Evolutionary conservation across 331 rosid species (phyloP).

Genomic region (Quercus tomentella): DNA sequence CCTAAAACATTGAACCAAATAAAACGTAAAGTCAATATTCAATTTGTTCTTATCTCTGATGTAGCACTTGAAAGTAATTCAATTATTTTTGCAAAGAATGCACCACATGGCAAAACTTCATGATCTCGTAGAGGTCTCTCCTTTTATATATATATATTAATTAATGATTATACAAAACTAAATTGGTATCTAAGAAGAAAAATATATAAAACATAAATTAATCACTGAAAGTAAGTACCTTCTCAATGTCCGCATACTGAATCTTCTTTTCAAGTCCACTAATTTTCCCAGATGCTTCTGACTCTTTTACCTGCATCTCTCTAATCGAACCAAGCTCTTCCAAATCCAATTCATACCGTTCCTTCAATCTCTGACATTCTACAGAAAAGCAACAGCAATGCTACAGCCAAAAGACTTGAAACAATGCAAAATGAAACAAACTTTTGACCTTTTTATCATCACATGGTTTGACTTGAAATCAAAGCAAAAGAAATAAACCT

Average conservation of each 20-base stretch:
- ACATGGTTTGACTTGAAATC: background rate
- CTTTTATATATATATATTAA: too few species aligned
- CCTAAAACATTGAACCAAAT: too few species aligned
- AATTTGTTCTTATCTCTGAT: too few species aligned
- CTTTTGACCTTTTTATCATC: background rate
- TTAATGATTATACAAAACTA: too few species aligned
- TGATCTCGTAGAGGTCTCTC: too few species aligned
- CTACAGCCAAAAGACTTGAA: constrained; percentile 14
- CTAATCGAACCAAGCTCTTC: constrained; percentile 91
- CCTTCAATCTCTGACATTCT: constrained; percentile 77
- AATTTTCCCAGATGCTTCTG: constrained; percentile 85
- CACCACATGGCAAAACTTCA: too few species aligned
- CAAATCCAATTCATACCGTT: constrained; percentile 75
- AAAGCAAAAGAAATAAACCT: constrained; percentile 44
- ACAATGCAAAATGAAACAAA: background rate
- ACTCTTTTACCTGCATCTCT: constrained; percentile 96
- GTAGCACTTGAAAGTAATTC: too few species aligned
- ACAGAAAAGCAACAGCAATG: constrained; percentile 21
- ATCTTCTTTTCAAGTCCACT: constrained; percentile 94
- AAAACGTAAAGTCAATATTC: too few species aligned
- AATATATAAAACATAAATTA: background rate
- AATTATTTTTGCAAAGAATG: too few species aligned
- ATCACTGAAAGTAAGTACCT: constrained; percentile 43
- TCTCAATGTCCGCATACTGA: constrained; percentile 93
- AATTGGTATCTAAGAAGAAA: too few species aligned